These are phyloP conservation scores for Abrus pulchellus DNA, from an alignment of 306 rosid genomes.

Conservation along the genomic window DNA sequence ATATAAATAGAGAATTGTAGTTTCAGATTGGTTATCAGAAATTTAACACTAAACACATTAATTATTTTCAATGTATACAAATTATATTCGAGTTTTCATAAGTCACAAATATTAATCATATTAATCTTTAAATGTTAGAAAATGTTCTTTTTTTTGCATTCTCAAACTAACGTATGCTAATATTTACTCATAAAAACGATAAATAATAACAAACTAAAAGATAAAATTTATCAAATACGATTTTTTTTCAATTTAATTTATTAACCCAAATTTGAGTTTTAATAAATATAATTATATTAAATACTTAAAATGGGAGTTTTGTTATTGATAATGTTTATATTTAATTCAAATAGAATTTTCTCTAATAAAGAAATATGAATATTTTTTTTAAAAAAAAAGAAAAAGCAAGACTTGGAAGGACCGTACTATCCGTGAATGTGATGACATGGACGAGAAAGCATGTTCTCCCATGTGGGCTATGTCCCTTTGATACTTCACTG, in stretches of 20 bases:
- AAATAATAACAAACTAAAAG: not conserved
- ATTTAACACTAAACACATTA: not conserved
- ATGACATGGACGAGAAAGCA: constrained; percentile 61
- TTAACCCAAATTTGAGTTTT: too few relatives aligned
- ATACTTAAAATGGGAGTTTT: too few relatives aligned
- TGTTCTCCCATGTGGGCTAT: constrained; percentile 75
- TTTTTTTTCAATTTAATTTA: too few relatives aligned
- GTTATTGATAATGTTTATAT: too few relatives aligned
- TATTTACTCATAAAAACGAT: not conserved
- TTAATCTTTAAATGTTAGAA: not conserved
- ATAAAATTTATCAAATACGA: too few relatives aligned
- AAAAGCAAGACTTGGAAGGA: constrained; percentile 39
- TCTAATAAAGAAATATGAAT: too few relatives aligned
- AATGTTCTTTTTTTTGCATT: not conserved
- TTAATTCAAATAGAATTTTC: too few relatives aligned
- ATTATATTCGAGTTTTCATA: too few relatives aligned
- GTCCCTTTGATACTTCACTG: constrained; percentile 48
- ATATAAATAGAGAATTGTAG: not conserved
- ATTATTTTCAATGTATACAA: too few relatives aligned
- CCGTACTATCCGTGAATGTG: constrained; percentile 68
- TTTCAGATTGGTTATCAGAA: not conserved
- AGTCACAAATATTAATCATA: not conserved
- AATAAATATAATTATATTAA: too few relatives aligned
- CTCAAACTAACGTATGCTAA: not conserved
- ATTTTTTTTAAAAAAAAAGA: too few relatives aligned